Base-by-base conservation (phyloP, 2,329 filamentous ascomycete species). In the Aureobasidium sp. region DNA sequence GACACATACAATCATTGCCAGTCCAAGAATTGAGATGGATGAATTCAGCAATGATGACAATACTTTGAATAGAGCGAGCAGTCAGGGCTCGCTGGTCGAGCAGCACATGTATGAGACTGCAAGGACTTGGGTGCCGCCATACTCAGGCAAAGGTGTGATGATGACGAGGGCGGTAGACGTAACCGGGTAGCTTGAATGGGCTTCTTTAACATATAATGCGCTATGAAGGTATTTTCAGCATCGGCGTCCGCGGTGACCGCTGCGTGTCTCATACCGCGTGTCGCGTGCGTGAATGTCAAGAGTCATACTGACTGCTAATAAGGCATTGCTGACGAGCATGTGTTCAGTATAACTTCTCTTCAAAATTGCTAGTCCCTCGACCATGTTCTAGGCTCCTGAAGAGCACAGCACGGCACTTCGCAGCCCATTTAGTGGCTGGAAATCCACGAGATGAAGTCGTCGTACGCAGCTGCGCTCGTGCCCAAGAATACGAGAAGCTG, bases 81-180 rank as follows among this genome's bases (percentile, higher is more conserved):
- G 55, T n/a, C 41, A 58, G 25, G 55, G 55, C 14, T 58, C 55
- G 42, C 42, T 58, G 55, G 55, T 58, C 42, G 55, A 48, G 15
- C 55, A 58, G 31, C 42, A 58, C n/a, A 29, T 20, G n/a, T 58
- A 58, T 20, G 55, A 58, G 22, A 48, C 55, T n/a, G 41, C 55
- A 27, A 58, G 42, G 20, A 37, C 41, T n/a, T 58, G 42, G 42
- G 31, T 31, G 22, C 55, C 55, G 15, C 41, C 29, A 5, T 60
- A 60, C n/a, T 49, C 44, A n/a, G 57, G 45, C 34, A 51, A 49
- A 27, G 45, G 57, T 11, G 44, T 60, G 34, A 60, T 60, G 57
- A 60, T 60, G 57, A 60, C 57, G 42, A 36, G 57, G 17, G 44
- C 44, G 36, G 34, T 60, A 9, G 31, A 42, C 4, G 57, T 60